phyloP scores from a whole-genome alignment of 352 stramenopile species.

The Globisporangium mamillatum region DNA sequence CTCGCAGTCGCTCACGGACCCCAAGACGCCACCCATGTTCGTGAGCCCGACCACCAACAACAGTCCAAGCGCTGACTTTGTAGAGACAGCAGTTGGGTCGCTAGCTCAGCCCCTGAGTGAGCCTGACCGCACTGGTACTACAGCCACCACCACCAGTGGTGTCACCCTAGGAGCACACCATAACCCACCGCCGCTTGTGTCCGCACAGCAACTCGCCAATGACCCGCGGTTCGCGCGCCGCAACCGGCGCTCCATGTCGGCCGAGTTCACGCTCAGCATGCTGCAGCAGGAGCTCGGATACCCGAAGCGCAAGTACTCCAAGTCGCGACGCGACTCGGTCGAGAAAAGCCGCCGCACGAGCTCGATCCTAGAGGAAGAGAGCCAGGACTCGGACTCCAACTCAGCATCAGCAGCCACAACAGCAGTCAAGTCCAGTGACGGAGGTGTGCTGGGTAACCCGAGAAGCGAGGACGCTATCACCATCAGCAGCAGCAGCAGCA shows the following conservation, averaged over 20 bases:
- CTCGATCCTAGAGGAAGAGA: constrained; percentile 39
- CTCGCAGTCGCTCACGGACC: constrained; percentile 44
- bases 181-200: neutral
- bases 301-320: constrained; percentile 30
- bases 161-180: neutral
- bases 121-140: neutral
- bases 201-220: neutral
- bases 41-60: constrained; percentile 22
- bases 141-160: neutral
- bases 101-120: constrained; percentile 5
- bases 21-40: constrained; percentile 30
- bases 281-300: constrained; percentile 79
- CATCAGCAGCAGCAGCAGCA: neutral
- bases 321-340: constrained; percentile 17
- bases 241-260: constrained; percentile 55
- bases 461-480: neutral
- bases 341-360: constrained; percentile 32
- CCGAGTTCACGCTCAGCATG: constrained; percentile 53
- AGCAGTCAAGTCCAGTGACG: neutral
- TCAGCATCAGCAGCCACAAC: constrained; percentile 10
- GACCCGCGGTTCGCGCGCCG: constrained; percentile 16
- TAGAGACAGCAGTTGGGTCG: neutral
- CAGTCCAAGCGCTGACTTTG: constrained; percentile 1
- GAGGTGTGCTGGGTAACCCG: neutral
- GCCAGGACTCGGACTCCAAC: constrained; percentile 8